Evolutionary conservation across 139 green algal species (phyloP), one percentile per base, ranked within the genome.

Genomic region (Spirogloea muscicola): DNA sequence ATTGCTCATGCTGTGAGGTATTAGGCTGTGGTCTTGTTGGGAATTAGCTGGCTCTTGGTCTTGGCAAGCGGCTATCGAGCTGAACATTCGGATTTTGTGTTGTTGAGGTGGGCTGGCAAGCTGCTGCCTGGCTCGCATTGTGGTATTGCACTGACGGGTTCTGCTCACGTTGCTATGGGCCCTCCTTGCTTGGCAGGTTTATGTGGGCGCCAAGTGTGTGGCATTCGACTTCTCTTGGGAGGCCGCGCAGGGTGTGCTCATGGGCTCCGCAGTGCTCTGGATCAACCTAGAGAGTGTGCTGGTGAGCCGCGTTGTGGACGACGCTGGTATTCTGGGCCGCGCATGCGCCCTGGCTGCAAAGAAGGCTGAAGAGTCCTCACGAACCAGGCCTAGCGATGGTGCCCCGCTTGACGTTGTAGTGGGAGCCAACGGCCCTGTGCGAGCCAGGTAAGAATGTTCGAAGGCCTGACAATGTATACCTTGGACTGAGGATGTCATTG

Each of bases 171-270:
- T n/a, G n/a, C n/a, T n/a, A n/a, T n/a, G n/a, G n/a, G n/a, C n/a
- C n/a, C n/a, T n/a, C n/a, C n/a, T n/a, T n/a, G n/a, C n/a, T 66
- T 66, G 18, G 52, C 71, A 80, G 72, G 37, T 80, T 33, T 81
- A 51, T 36, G 64, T 77, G 25, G 73, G 73, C 42, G 64, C 64
- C 40, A 81, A 81, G 46, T 81, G 73, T 27, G 73, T 81, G 18
- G 38, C 46, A n/a, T 81, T 81, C 44, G 44, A 68, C 25, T 81
- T 81, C 59, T n/a, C 29, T n/a, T 36, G 39, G 7, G 73, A 81
- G 62, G 6, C 27, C 6, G 10, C 77, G 43, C 49, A 81, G 51
- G 73, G 73, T 6, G 33, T 71, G n/a, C 73, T 81, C 25, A 81
- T 81, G 43, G 73, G 73, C n/a, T 51, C 6, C 4, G 63, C 49